Percentiles rank a stretch among this genome's conserved stretches.
Conservation (phyloP, 2,329 filamentous ascomycete genomes). For the Ceratocystis diversiconidia region DNA sequence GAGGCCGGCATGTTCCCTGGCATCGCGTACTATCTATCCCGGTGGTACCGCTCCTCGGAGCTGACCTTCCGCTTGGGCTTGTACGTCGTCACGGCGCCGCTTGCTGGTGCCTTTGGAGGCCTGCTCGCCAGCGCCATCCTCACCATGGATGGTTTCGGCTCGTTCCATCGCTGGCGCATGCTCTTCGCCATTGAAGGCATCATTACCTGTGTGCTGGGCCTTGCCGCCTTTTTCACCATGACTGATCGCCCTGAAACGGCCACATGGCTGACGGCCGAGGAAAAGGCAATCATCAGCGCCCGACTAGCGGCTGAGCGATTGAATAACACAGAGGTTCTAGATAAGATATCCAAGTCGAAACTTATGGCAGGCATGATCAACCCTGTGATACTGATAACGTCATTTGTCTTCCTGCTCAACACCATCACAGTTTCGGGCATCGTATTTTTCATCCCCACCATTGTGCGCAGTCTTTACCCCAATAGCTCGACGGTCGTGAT, state of each 20-base stretch:
- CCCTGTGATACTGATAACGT: constrained; percentile 40
- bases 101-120: constrained; percentile 59
- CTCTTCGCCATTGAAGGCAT: constrained; percentile 59
- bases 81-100: constrained; percentile 56
- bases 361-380: constrained; percentile 43
- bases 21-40: constrained; percentile 57
- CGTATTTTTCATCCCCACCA: constrained; percentile 52
- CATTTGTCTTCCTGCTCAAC: constrained; percentile 47
- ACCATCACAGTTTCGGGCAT: constrained; percentile 55
- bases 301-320: constrained; percentile 54
- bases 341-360: constrained; percentile 45
- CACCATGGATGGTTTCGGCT: constrained; percentile 42
- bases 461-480: constrained; percentile 50
- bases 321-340: constrained; percentile 44
- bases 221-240: constrained; percentile 48
- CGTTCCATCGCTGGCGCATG: constrained; percentile 48
- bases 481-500: constrained; percentile 40
- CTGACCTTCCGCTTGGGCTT: constrained; percentile 52
- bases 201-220: constrained; percentile 37
- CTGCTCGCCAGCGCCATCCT: constrained; percentile 52
- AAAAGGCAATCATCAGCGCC: constrained; percentile 51
- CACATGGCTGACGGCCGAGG: constrained; percentile 48
- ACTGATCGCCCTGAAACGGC: constrained; percentile 57
- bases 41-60: constrained; percentile 59
- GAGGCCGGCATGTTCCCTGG: constrained; percentile 63